Evolutionary conservation across 1,139 yeast species (phyloP).

Genomic region (Kurtzmaniella quercitrusa): DNA sequence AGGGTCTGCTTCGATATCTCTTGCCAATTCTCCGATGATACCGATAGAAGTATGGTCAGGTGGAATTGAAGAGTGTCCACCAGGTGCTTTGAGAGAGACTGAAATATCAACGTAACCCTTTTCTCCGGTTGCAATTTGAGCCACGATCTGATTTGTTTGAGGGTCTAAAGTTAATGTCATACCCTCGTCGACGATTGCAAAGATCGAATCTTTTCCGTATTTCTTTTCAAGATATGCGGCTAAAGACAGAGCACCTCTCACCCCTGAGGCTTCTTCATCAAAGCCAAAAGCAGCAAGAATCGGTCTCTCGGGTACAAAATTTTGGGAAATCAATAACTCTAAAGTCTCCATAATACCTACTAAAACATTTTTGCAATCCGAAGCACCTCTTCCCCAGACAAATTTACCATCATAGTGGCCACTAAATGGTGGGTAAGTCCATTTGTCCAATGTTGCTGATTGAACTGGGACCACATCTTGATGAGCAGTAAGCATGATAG

Average conservation of each 20-base stretch:
- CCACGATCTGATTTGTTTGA: slow-evolving; percentile 30
- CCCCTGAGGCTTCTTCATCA: slow-evolving; percentile 42
- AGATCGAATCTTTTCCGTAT: slow-evolving; percentile 32
- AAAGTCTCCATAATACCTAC: slow-evolving; percentile 37
- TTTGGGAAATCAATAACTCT: slow-evolving; percentile 28
- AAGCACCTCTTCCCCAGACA: slow-evolving; percentile 40
- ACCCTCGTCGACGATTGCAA: slow-evolving; percentile 45
- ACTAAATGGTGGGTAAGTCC: slow-evolving; percentile 69
- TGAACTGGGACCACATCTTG: slow-evolving; percentile 86
- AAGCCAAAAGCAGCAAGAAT: slow-evolving; percentile 42
- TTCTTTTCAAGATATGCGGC: slow-evolving; percentile 26
- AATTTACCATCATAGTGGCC: slow-evolving; percentile 61
- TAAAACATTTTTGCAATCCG: slow-evolving; percentile 40
- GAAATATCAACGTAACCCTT: slow-evolving; percentile 36
- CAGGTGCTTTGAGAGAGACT: slow-evolving; percentile 36
- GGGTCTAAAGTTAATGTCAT: slow-evolving; percentile 26
- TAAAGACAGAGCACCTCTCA: slow-evolving; percentile 30
- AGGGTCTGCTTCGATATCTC: slow-evolving; percentile 34
- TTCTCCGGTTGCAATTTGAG: slow-evolving; percentile 38
- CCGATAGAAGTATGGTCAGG: slow-evolving; percentile 48
- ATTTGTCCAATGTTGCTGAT: slow-evolving; percentile 47
- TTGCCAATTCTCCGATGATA: slow-evolving; percentile 38
- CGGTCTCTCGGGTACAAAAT: slow-evolving; percentile 31
- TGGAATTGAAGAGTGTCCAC: slow-evolving; percentile 45
- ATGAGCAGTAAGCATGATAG: slow-evolving; percentile 69